Conservation (phyloP, 208 protist genomes). For the Trypanosoma brucei region DNA sequence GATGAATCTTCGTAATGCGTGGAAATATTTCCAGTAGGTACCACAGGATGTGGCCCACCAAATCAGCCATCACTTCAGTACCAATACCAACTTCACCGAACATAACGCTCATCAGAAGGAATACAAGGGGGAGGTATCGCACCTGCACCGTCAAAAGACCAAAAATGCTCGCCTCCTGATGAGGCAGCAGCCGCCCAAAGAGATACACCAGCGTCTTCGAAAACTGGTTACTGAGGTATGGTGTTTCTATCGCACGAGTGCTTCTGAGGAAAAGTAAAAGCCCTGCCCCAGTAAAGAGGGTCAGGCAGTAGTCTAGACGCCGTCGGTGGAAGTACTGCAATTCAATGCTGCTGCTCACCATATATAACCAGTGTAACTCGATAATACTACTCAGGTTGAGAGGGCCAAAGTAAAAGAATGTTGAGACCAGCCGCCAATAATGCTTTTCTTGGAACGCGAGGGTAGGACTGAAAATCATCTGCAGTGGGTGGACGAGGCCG, state of each 20-base stretch:
- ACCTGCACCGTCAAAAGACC: slow-evolving; percentile 46
- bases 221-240: slow-evolving; percentile 55
- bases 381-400: slow-evolving; percentile 50
- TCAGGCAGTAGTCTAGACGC: slow-evolving; percentile 61
- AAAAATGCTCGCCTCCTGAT: slow-evolving; percentile 53
- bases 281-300: slow-evolving; percentile 36
- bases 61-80: slow-evolving; percentile 37
- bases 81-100: slow-evolving; percentile 26
- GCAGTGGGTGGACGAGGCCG: slow-evolving; percentile 58
- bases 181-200: slow-evolving; percentile 50
- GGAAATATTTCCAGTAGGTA: slow-evolving; percentile 85
- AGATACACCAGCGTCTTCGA: slow-evolving; percentile 65
- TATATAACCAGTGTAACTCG: slow-evolving; percentile 62
- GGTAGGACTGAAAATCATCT: slow-evolving; percentile 63
- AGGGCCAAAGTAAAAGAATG: slow-evolving; percentile 64
- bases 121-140: slow-evolving; percentile 52
- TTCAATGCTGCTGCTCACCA: slow-evolving; percentile 60
- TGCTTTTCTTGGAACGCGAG: slow-evolving; percentile 73
- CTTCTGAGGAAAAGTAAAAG: slow-evolving; percentile 51
- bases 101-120: slow-evolving; percentile 31
- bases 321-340: slow-evolving; percentile 61
- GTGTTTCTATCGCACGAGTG: slow-evolving; percentile 35
- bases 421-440: slow-evolving; percentile 79
- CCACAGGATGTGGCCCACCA: slow-evolving; percentile 75
- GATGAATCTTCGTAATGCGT: slow-evolving; percentile 65